Percentiles rank a stretch among this genome's conserved stretches.
These are phyloP conservation scores for Xylariales sp. DNA, from an alignment of 2,329 filamentous ascomycete species.

Conservation along the genomic window DNA sequence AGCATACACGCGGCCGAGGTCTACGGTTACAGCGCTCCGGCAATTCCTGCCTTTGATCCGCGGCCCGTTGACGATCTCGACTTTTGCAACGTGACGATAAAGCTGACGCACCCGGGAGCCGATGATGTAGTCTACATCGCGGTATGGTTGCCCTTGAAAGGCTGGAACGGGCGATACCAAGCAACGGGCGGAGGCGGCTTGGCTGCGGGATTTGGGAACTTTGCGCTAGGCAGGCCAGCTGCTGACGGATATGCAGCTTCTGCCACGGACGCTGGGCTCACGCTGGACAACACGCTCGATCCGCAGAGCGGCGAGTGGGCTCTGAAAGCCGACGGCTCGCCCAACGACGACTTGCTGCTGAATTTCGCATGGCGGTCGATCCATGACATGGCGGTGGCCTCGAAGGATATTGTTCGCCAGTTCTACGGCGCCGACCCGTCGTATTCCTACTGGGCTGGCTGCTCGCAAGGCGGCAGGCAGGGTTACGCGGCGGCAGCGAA, in stretches of 20 bases:
- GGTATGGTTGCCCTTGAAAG: not conserved
- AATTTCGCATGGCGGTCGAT: not conserved
- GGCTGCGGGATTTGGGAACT: not conserved
- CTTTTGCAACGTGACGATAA: not conserved
- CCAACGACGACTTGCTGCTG: not conserved
- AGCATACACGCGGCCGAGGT: too few relatives aligned
- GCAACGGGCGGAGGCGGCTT: not conserved
- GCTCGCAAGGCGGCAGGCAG: conserved; percentile 1
- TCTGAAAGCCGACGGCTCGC: not conserved
- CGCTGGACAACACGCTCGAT: too few relatives aligned
- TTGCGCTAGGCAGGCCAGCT: not conserved
- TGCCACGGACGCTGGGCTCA: not conserved
- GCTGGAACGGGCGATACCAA: not conserved
- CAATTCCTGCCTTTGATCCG: too few relatives aligned
- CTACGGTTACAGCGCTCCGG: too few relatives aligned
- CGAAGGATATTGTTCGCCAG: not conserved
- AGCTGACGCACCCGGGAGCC: not conserved
- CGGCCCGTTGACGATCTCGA: too few relatives aligned
- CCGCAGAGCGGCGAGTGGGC: too few relatives aligned
- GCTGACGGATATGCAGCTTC: not conserved
- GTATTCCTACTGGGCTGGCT: not conserved
- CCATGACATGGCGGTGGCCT: not conserved
- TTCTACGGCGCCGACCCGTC: not conserved
- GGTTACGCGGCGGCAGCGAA: conserved; percentile 29
- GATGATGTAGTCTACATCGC: not conserved